Conservation (phyloP, 2,329 filamentous ascomycete genomes). For the Tolypocladium sp. region DNA sequence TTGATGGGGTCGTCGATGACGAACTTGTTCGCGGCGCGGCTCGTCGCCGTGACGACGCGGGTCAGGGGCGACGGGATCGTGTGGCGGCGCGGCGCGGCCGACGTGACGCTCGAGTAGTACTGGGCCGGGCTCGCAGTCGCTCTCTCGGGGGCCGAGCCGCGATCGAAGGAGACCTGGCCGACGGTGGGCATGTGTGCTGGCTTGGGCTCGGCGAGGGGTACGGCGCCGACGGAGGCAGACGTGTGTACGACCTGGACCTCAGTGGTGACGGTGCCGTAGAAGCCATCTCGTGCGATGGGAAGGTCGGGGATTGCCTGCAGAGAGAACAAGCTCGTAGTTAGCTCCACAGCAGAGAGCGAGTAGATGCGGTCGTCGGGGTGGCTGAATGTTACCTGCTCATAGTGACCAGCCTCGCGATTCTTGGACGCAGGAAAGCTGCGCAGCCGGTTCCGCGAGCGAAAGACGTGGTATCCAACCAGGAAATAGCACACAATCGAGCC, state of each 20-base stretch:
- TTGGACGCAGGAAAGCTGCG: slow-evolving; percentile 38
- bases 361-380: background rate
- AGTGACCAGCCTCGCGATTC: slow-evolving; percentile 14
- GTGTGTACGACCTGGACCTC: slow-evolving; percentile 36
- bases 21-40: slow-evolving; percentile 25
- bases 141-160: slow-evolving; percentile 4
- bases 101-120: slow-evolving; percentile 24
- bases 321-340: background rate
- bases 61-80: slow-evolving; percentile 2
- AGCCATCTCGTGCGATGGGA: slow-evolving; percentile 13
- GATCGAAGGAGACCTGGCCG: slow-evolving; percentile 14
- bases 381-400: slow-evolving; percentile 21
- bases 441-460: slow-evolving; percentile 46
- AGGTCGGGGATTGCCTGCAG: background rate
- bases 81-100: slow-evolving; percentile 4
- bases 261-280: slow-evolving; percentile 43
- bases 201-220: slow-evolving; percentile 13
- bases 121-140: slow-evolving; percentile 14
- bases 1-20: slow-evolving; percentile 44
- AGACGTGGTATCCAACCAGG: slow-evolving; percentile 50
- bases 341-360: background rate
- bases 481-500: slow-evolving; percentile 46
- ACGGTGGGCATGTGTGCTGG: slow-evolving; percentile 7
- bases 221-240: slow-evolving; percentile 5
- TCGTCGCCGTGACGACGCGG: slow-evolving; percentile 9